phyloP scores from a whole-genome alignment of 805 yeast species.

The Schwanniomyces polymorphus region DNA sequence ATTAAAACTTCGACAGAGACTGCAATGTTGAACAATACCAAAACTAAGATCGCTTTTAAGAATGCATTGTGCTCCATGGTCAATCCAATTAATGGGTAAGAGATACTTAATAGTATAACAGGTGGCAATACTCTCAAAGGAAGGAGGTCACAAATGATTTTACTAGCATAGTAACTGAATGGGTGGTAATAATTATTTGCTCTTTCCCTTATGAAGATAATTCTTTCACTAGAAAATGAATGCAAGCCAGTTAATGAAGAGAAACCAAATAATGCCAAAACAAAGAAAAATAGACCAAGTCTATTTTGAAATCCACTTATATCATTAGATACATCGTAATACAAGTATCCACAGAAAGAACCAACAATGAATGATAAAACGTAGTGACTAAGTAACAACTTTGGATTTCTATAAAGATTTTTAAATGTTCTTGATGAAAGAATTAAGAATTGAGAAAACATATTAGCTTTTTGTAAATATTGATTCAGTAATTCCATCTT shows the following conservation, averaged over 20 bases:
- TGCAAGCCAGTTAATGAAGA: conserved; percentile 90
- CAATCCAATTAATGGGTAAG: conserved; percentile 89
- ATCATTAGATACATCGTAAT: conserved; percentile 80
- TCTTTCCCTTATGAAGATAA: conserved; percentile 88
- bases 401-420: conserved; percentile 90
- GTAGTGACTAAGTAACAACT: conserved; percentile 82
- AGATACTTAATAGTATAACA: conserved; percentile 68
- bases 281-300: conserved; percentile 87
- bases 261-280: conserved; percentile 90
- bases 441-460: conserved; percentile 66
- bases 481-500: conserved; percentile 28
- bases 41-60: conserved; percentile 62
- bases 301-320: conserved; percentile 97
- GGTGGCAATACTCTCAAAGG: conserved; percentile 96
- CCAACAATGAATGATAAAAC: conserved; percentile 76
- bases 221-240: conserved; percentile 83
- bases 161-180: conserved; percentile 77
- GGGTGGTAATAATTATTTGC: conserved; percentile 94
- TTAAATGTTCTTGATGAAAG: conserved; percentile 86
- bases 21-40: conserved; percentile 83
- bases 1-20: conserved; percentile 82
- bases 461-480: conserved; percentile 51
- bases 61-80: conserved; percentile 77
- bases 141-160: conserved; percentile 86
- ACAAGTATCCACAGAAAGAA: conserved; percentile 78